phyloP scores from a whole-genome alignment of 2,329 filamentous ascomycete species.

The Xylariaceae sp. region DNA sequence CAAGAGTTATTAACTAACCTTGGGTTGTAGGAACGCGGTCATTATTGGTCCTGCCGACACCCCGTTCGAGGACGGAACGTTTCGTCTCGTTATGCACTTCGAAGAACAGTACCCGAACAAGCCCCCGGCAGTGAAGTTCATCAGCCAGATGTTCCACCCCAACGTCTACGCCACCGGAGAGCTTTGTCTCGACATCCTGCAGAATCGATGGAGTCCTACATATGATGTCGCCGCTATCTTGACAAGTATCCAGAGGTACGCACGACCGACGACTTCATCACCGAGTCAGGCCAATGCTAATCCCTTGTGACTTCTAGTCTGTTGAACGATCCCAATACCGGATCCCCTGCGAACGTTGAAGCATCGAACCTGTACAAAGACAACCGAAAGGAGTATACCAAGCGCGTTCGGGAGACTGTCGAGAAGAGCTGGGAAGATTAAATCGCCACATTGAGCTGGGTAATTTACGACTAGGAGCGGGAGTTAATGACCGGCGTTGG shows the following conservation, averaged over 20 bases:
- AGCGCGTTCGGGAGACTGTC: constrained; percentile 90
- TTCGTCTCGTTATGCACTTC: constrained; percentile 97
- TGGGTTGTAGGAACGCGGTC: constrained; percentile 75
- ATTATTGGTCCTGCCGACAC: constrained; percentile 97
- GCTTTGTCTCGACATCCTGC: constrained; percentile 90
- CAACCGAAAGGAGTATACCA: constrained; percentile 92
- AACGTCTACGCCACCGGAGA: constrained; percentile 98
- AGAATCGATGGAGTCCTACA: constrained; percentile 97
- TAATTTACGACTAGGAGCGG: neutral
- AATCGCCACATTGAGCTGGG: neutral
- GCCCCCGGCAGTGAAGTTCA: constrained; percentile 95
- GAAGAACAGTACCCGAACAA: constrained; percentile 99
- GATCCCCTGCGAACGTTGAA: constrained; percentile 94
- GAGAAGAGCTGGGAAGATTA: constrained; percentile 99
- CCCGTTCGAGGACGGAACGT: constrained; percentile 96
- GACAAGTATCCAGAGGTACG: constrained; percentile 92
- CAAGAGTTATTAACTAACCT: constrained; percentile 26
- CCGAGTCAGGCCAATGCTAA: constrained; percentile 1
- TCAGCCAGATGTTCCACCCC: constrained; percentile 98
- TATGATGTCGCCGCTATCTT: constrained; percentile 97
- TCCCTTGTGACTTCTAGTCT: constrained; percentile 51
- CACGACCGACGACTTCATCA: neutral
- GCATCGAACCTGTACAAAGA: constrained; percentile 98
- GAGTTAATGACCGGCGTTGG: constrained; percentile 13
- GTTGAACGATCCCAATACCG: constrained; percentile 97